A percentile compares a stretch with the other conserved stretches of the same genome.
These are phyloP conservation scores for Annulohypoxylon moriforme DNA, from an alignment of 495 filamentous ascomycete genomes.

Conservation along the genomic window DNA sequence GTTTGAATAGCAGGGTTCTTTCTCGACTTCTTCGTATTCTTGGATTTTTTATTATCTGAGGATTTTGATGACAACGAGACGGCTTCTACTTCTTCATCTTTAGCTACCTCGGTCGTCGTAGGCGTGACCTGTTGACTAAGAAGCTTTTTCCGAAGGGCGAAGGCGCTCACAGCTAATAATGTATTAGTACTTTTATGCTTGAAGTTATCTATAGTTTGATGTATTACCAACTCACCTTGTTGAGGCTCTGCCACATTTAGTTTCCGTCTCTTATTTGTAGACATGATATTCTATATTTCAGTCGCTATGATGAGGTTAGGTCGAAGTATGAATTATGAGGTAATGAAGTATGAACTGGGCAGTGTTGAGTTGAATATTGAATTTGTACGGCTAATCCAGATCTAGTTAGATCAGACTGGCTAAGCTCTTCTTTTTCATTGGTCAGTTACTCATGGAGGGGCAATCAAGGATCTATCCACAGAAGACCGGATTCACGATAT, in stretches of 20 bases:
- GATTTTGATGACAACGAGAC: neutral
- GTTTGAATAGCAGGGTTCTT: constrained; percentile 11
- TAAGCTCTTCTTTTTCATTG: neutral
- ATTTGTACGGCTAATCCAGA: neutral
- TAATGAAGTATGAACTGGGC: neutral
- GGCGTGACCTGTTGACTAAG: constrained; percentile 37
- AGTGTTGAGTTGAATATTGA: neutral
- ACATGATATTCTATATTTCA: constrained; percentile 47
- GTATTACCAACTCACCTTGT: constrained; percentile 44
- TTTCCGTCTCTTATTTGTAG: constrained; percentile 56
- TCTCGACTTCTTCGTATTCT: constrained; percentile 12
- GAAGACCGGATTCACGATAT: constrained; percentile 10
- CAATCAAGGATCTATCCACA: neutral
- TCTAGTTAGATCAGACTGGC: neutral
- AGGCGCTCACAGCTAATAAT: constrained; percentile 60
- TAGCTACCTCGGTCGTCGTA: neutral
- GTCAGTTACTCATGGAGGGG: neutral
- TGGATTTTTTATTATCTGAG: constrained; percentile 11
- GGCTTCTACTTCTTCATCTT: constrained; percentile 2
- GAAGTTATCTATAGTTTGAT: neutral
- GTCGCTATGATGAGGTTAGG: neutral
- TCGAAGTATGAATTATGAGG: neutral
- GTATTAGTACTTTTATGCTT: constrained; percentile 8
- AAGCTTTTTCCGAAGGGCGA: constrained; percentile 61
- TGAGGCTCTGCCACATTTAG: constrained; percentile 48